Base-by-base conservation (phyloP, 1,139 yeast genomes). In the Geotrichum klebahnii region DNA sequence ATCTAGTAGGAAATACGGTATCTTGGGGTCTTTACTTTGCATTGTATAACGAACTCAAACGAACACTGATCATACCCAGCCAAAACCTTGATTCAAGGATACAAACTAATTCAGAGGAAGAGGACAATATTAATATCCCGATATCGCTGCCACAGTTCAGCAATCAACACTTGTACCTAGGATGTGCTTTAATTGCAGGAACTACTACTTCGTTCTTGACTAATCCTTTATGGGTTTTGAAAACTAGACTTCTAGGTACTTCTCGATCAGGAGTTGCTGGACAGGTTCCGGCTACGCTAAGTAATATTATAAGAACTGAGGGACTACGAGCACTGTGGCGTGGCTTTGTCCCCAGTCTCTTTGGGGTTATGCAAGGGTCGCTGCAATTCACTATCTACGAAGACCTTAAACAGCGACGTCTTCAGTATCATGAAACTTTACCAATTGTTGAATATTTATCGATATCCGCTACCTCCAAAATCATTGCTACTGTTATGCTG, bases 11-110 rank as follows among this genome's bases (percentile, higher is more conserved):
- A 0, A 88, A 89, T 57, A 80, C 94, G 0, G 64, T 81, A 0
- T 94, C 96, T 0, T 92, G 98, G 97, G 86, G 89, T 0, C 64
- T 85, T 9, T 92, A 92, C 61, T 92, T 92, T 66, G 76, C 81
- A 19, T 69, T 85, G 33, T 92, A 90, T 66, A 78, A 82, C 41
- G 76, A 73, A 50, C 74, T 78, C 58, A 84, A 84, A 59, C 69
- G 67, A 33, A 48, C 55, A 19, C 46, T 44, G 46, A 31, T 48
- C 42, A n/a, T n/a, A n/a, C n/a, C n/a, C 51, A 40, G 44, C 44
- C 51, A 22, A n/a, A n/a, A n/a, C n/a, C n/a, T 20, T 16, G 22
- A 26, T n/a, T 16, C 9, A n/a, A n/a, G n/a, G n/a, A n/a, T 36
- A 23, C 20, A 34, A 31, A 23, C 49, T 40, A 33, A 23, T 46